Evolutionary conservation across 2,329 filamentous ascomycete species (phyloP).

Genomic region (Aspergillus sp.): DNA sequence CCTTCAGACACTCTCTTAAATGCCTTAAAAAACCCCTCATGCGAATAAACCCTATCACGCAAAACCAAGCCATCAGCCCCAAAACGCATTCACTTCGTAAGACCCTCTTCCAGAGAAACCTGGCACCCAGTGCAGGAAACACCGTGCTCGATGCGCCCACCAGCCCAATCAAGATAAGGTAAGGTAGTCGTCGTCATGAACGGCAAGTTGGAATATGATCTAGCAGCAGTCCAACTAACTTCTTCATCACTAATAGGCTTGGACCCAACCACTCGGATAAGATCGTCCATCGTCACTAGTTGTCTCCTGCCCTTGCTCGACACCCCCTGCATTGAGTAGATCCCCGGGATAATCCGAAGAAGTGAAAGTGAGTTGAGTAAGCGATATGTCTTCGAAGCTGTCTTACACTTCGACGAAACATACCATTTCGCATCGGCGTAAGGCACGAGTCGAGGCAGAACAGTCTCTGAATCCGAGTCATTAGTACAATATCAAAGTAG

Average conservation of each 20-base stretch:
- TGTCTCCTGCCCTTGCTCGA: not conserved
- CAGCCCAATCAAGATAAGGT: not conserved
- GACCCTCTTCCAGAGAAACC: not conserved
- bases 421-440: not conserved
- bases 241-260: no score
- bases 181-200: not conserved
- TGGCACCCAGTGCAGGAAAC: slow-evolving; percentile 7
- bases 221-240: no score
- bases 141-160: not conserved
- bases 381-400: not conserved
- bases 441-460: not conserved
- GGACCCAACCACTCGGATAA: no score
- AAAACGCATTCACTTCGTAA: not conserved
- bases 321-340: slow-evolving; percentile 5
- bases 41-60: not conserved
- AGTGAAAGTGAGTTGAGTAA: not conserved
- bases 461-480: no score
- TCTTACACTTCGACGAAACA: no score
- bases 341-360: not conserved
- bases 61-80: not conserved
- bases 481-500: no score
- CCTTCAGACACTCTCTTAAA: not conserved
- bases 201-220: no score
- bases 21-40: not conserved
- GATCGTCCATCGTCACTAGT: not conserved